Evolutionary conservation across 177 flowering plant genomes (phyloP).

Genomic region (Telopea speciosissima): DNA sequence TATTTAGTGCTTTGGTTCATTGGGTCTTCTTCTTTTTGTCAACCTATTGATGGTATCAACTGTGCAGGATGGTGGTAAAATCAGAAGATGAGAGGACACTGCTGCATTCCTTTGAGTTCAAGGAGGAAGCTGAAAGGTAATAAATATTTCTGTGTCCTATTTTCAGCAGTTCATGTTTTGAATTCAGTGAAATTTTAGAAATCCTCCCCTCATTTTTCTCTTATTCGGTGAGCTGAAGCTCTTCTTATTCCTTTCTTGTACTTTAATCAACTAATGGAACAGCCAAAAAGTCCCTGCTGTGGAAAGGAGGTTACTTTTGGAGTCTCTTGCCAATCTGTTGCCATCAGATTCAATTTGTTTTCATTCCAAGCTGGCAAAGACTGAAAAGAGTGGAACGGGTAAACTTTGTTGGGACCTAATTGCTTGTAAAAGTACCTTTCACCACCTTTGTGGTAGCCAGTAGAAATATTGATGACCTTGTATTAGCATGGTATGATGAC

Average conservation of each 20-base stretch:
- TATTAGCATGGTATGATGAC: background rate
- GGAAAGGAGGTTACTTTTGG: conserved; percentile 75
- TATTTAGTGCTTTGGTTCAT: background rate
- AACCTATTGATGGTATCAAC: conserved; percentile 49
- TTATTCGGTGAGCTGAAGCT: background rate
- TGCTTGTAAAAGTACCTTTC: conserved; percentile 56
- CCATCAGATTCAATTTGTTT: conserved; percentile 51
- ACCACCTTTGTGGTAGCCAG: background rate
- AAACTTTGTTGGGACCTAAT: conserved; percentile 40
- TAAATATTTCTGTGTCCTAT: background rate
- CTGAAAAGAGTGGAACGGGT: conserved; percentile 35
- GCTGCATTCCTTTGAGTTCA: conserved; percentile 77
- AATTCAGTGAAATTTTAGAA: background rate
- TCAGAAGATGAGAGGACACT: conserved; percentile 60
- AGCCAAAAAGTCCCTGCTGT: conserved; percentile 97
- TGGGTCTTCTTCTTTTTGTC: conserved; percentile 9
- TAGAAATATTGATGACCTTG: background rate
- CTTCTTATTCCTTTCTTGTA: background rate
- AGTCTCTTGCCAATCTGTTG: conserved; percentile 63
- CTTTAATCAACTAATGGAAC: conserved; percentile 6
- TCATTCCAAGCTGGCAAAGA: conserved; percentile 57
- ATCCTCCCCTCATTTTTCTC: background rate
- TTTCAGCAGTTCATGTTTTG: background rate
- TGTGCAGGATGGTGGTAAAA: conserved; percentile 79
- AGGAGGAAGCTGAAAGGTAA: conserved; percentile 78